phyloP scores from a whole-genome alignment of 768 basidiomycete species.

The button mushroom (Agaricus bisporus) region DNA sequence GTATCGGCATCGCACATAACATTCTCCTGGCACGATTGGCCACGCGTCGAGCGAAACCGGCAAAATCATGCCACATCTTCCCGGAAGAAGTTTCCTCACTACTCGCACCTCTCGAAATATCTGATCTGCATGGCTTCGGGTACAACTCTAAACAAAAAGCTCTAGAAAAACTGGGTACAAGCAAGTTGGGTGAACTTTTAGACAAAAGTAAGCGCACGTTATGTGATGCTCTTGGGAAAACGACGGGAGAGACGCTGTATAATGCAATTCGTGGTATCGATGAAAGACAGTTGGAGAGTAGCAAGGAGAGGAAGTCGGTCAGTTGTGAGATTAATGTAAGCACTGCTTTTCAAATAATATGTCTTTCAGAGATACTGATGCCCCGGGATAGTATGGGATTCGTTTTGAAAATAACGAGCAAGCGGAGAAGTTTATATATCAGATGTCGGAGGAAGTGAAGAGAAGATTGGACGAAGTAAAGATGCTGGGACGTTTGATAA shows the following conservation, averaged over 20 bases:
- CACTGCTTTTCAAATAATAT: not conserved
- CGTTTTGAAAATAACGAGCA: constrained; percentile 82
- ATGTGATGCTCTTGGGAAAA: constrained; percentile 69
- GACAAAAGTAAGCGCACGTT: constrained; percentile 59
- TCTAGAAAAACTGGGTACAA: constrained; percentile 67
- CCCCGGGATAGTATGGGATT: constrained; percentile 74
- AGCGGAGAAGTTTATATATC: constrained; percentile 70
- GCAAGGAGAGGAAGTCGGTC: constrained; percentile 85
- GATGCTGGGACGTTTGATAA: constrained; percentile 69
- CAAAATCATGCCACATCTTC: constrained; percentile 72
- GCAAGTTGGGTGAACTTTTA: constrained; percentile 62
- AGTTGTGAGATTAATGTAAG: constrained; percentile 93
- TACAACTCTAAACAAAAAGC: constrained; percentile 72
- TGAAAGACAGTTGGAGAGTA: constrained; percentile 69
- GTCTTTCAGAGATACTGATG: not conserved
- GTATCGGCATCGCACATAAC: constrained; percentile 89
- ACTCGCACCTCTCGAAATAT: constrained; percentile 65
- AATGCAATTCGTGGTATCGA: constrained; percentile 85
- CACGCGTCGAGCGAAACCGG: constrained; percentile 88
- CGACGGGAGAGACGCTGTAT: constrained; percentile 79
- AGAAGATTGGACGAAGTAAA: constrained; percentile 61
- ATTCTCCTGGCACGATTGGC: constrained; percentile 91
- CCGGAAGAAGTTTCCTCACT: constrained; percentile 44
- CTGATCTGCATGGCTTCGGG: constrained; percentile 86
- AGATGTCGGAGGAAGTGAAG: constrained; percentile 75